phyloP scores from a whole-genome alignment of 2,329 filamentous ascomycete species.

The Albophoma yamanashiensis region DNA sequence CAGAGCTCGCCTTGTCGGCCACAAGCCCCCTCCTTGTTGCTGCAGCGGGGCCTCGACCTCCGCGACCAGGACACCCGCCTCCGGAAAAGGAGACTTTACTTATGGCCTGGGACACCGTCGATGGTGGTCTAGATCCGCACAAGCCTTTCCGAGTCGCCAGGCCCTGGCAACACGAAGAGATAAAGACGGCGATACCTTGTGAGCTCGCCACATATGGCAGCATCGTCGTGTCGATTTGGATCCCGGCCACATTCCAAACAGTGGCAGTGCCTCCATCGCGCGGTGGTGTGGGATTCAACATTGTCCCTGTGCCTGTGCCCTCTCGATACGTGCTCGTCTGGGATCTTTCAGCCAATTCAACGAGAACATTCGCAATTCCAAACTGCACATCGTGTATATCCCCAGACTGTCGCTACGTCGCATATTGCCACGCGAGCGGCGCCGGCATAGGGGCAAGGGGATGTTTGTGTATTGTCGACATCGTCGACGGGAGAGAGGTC shows the following conservation, averaged over 20 bases:
- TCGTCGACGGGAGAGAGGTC: constrained; percentile 22
- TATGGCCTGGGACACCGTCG: constrained; percentile 26
- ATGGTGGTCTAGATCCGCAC: constrained; percentile 11
- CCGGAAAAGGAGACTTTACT: constrained; percentile 26
- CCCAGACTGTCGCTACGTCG: constrained; percentile 28
- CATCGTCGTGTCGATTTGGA: constrained; percentile 28
- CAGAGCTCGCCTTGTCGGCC: constrained; percentile 27
- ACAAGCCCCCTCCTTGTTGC: constrained; percentile 26
- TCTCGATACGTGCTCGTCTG: constrained; percentile 26
- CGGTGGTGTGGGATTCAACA: constrained; percentile 18
- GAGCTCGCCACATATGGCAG: constrained; percentile 26
- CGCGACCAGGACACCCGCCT: constrained; percentile 24
- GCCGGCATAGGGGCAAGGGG: constrained; percentile 20
- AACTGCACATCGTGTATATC: constrained; percentile 26
- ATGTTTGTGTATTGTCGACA: constrained; percentile 24
- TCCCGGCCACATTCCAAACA: constrained; percentile 24
- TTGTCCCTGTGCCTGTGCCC: constrained; percentile 19
- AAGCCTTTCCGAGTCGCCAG: constrained; percentile 24
- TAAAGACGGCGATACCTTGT: constrained; percentile 27
- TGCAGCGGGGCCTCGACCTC: constrained; percentile 27
- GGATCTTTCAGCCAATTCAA: constrained; percentile 27
- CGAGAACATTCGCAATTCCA: constrained; percentile 26
- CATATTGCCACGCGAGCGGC: constrained; percentile 25
- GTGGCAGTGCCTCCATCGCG: constrained; percentile 15
- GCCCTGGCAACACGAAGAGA: constrained; percentile 25